phyloP scores from a whole-genome alignment of 2,329 filamentous ascomycete genomes.

The Claviceps sp. region DNA sequence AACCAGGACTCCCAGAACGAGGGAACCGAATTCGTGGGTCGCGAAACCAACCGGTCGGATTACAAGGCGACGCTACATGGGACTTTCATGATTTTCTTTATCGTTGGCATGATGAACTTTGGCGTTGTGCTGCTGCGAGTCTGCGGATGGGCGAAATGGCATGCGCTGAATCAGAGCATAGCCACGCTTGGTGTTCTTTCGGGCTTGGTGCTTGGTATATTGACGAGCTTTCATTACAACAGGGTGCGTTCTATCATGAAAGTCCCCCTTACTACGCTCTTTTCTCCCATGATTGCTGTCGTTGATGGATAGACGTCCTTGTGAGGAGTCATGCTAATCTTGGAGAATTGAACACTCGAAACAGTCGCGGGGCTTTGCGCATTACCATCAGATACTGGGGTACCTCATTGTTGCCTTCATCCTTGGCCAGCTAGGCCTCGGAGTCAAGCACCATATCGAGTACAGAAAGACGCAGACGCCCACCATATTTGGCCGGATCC shows the following conservation, averaged over 20 bases:
- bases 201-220: constrained; percentile 39
- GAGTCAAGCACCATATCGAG: constrained; percentile 40
- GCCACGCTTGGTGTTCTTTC: constrained; percentile 34
- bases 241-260: constrained; percentile 24
- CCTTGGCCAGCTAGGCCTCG: constrained; percentile 39
- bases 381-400: constrained; percentile 45
- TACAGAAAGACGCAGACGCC: constrained; percentile 35
- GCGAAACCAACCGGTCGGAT: constrained; percentile 20
- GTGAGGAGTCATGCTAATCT: not conserved
- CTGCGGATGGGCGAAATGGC: constrained; percentile 38
- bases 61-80: constrained; percentile 30
- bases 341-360: not conserved
- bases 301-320: not conserved
- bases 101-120: constrained; percentile 41
- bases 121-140: constrained; percentile 41
- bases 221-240: constrained; percentile 38
- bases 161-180: constrained; percentile 38
- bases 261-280: not conserved
- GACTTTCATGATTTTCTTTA: constrained; percentile 40
- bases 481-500: constrained; percentile 37
- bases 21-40: constrained; percentile 21
- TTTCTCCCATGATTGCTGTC: not conserved
- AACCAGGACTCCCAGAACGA: constrained; percentile 19
- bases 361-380: constrained; percentile 38
- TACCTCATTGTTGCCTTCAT: constrained; percentile 38